Evolutionary conservation across 495 filamentous ascomycete genomes (phyloP).

Genomic region (Glutinoglossum americanum): DNA sequence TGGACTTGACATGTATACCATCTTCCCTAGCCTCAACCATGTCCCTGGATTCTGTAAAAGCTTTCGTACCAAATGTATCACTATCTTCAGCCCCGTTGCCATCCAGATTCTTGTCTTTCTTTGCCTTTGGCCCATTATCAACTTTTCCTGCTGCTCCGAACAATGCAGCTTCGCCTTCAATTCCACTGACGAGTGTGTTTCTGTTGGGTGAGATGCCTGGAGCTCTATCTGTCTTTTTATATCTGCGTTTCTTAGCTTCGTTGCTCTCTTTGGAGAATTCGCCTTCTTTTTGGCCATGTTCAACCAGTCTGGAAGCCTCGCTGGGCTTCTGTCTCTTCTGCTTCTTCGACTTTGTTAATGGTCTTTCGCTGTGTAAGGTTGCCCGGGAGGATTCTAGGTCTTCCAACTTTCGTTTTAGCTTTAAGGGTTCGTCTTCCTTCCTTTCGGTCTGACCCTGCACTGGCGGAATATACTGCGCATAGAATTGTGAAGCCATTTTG

Average conservation of each 20-base stretch:
- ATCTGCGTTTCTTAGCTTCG: background rate
- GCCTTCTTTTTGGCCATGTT: background rate
- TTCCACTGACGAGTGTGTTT: background rate
- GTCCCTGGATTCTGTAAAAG: background rate
- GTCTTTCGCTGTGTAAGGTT: background rate
- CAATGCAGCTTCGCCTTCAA: background rate
- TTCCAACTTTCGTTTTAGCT: background rate
- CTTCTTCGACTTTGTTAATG: background rate
- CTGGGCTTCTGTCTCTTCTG: background rate
- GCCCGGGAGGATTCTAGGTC: background rate
- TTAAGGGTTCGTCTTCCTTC: background rate
- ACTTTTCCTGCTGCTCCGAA: background rate
- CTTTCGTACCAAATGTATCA: background rate
- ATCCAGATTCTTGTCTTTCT: background rate
- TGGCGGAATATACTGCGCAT: slow-evolving; percentile 29
- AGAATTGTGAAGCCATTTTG: slow-evolving; percentile 22
- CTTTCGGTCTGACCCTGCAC: background rate
- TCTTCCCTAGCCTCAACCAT: background rate
- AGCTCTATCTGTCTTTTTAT: background rate
- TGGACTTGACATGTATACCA: background rate
- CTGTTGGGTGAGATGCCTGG: background rate
- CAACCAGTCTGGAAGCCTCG: background rate
- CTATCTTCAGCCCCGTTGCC: background rate
- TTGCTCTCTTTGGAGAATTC: background rate
- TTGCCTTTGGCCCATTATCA: background rate